Base-by-base conservation (phyloP, 495 filamentous ascomycete species). In the Astrothelium macrocarpum region DNA sequence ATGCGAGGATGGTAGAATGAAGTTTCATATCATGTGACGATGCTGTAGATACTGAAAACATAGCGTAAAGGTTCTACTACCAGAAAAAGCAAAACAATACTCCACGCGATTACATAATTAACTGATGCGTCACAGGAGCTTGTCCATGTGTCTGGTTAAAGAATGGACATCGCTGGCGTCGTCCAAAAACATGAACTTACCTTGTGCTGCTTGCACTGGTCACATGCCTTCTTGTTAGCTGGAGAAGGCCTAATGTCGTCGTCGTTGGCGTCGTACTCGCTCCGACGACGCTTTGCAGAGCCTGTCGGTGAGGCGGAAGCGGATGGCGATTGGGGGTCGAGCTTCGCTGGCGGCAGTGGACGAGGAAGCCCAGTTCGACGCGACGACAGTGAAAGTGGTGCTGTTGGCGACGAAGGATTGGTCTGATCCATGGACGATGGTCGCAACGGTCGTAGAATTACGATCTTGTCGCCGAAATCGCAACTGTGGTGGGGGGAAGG, bases 121-220 rank as follows among this genome's bases (percentile, higher is more conserved):
- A 9, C 20, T 25, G 7, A 20, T n/a, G 16, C 14, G 20, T 68
- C 63, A 64, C 34, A n/a, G 18, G 1, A 65, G 62, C n/a, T 56
- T 32, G 53, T 46, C 53, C 46, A 31, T 23, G 26, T 1, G 53
- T 26, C 12, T 25, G 29, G 7, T 11, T 28, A 16, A 12, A 25
- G 25, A 49, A 5, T 49, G 11, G 20, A 16, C 5, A 20, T 26
- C 7, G 4, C 49, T 20, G 20, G 2, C 29, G 12, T 7, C 29
- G 25, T 43, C 18, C 31, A 56, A 3, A 59, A 25, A n/a, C n/a
- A 5, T 14, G 20, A 31, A 59, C 77, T 77, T 70, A 92, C 90
- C 82, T 97, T 96, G 75, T 96, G 91, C 75, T 97, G 92, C 43
- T 91, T 84, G 74, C 92, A 97, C 73, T 97, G 90, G 76, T 97